Conservation (phyloP, 2,329 filamentous ascomycete species). For the Beauveria sp. region DNA sequence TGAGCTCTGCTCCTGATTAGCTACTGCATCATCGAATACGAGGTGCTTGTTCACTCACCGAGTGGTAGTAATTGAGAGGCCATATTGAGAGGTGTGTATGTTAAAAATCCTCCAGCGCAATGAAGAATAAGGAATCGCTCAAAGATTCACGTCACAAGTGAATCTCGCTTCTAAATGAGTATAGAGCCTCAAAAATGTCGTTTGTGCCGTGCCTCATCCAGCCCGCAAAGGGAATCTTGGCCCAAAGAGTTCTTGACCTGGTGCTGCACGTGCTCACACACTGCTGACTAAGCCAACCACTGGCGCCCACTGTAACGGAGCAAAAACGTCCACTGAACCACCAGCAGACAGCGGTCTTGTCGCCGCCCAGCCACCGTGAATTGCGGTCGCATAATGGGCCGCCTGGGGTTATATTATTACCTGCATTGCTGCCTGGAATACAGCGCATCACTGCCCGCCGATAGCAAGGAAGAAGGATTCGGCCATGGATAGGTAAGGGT, state of each 20-base stretch:
- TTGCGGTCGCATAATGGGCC: conserved; percentile 7
- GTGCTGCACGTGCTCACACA: conserved; percentile 25
- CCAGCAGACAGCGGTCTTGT: background rate
- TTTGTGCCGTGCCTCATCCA: background rate
- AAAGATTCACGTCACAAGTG: background rate
- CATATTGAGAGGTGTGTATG: conserved; percentile 37
- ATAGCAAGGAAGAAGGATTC: background rate
- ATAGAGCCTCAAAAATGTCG: background rate
- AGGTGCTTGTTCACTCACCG: conserved; percentile 36
- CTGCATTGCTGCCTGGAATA: conserved; percentile 10
- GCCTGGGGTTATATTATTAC: background rate
- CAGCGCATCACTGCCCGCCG: background rate
- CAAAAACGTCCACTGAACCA: background rate
- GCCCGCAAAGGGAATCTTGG: conserved; percentile 8
- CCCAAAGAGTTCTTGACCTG: background rate
- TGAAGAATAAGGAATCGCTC: no score
- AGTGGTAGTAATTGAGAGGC: conserved; percentile 67
- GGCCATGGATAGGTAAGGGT: background rate
- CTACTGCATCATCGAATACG: background rate
- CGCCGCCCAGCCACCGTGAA: conserved; percentile 2
- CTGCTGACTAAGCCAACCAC: conserved; percentile 26
- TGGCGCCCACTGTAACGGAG: background rate
- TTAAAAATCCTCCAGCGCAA: no score
- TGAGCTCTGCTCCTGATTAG: conserved; percentile 61
- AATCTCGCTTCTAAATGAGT: background rate